Base-by-base conservation (phyloP, 1,139 yeast species). In the Torulaspora globosa region DNA sequence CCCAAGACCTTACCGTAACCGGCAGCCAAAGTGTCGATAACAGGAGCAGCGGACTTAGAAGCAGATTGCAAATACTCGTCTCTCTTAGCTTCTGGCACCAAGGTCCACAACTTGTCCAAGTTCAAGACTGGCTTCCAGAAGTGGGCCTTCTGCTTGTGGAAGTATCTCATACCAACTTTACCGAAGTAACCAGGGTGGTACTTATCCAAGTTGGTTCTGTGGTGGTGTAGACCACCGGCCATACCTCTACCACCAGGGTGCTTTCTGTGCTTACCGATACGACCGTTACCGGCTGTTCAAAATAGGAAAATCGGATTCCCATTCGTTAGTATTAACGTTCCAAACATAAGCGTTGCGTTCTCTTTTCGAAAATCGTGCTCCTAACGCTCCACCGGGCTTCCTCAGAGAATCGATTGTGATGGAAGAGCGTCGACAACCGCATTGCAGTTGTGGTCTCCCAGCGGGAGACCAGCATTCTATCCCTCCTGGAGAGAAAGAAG, bases 111-210 rank as follows among this genome's bases (percentile, higher is more conserved):
- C 78, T 88, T 88, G 83, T 94, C 97, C 74, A 94, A 80, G 94
- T 94, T 94, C 78, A 94, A 79, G 68, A 85, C 87, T 75, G 98
- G 97, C 76, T 79, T 84, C 97, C 98, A 92, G 90, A 84, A 85
- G 75, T 88, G 97, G 81, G 78, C 79, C 72, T 78, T 79, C 79
- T 89, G 96, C 77, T 85, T 84, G 90, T 89, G 97, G 96, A 86
- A 94, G 85, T 87, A 85, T 86, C 98, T 89, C 97, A 92, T 92
- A 90, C 99, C 99, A 74, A 94, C 97, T 82, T 94, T 94, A 86
- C 99, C 99, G 79, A 94, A 94, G 94, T 94, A 94, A 89, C 99
- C 99, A 71, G 98, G 98, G 77, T 94, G 99, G 96, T 86, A 94
- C 79, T 90, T 92, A 76, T 94, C 98, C 81, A 92, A 79, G 83